These are phyloP conservation scores for Panaeolus cyanescens DNA, from an alignment of 768 basidiomycete species.

Conservation along the genomic window DNA sequence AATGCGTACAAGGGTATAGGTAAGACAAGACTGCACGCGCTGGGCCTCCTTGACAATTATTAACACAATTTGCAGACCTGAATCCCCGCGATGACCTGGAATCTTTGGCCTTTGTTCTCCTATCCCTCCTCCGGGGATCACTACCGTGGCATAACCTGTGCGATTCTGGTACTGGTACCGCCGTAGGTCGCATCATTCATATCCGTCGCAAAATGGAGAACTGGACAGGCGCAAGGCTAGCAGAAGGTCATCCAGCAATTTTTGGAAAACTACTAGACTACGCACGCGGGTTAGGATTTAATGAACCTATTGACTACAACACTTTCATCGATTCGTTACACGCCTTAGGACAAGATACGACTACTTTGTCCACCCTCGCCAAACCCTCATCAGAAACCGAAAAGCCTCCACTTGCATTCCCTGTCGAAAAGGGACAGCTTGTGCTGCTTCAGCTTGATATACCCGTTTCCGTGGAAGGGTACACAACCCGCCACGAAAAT, in stretches of 20 bases:
- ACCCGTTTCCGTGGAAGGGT: neutral
- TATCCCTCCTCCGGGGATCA: conserved; percentile 57
- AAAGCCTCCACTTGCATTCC: neutral
- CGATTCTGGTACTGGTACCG: neutral
- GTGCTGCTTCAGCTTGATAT: neutral
- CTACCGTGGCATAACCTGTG: conserved; percentile 21
- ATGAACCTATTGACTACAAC: neutral
- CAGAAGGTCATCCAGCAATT: neutral
- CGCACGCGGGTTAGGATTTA: neutral
- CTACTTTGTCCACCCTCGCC: neutral
- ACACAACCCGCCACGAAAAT: neutral
- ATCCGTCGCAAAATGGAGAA: neutral
- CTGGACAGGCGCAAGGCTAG: neutral
- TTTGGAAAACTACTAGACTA: neutral
- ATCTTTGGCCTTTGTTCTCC: conserved; percentile 53
- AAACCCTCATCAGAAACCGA: neutral
- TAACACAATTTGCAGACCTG: conserved; percentile 16
- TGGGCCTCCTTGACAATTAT: neutral
- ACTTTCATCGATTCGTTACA: neutral
- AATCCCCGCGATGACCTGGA: conserved; percentile 55
- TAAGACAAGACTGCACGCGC: conserved; percentile 10
- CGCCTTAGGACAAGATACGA: neutral
- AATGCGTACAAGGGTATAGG: conserved; percentile 32
- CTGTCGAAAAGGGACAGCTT: neutral
- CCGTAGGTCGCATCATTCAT: neutral